These are phyloP conservation scores for Cordyceps fumosorosea DNA, from an alignment of 2,329 filamentous ascomycete genomes.

Conservation along the genomic window DNA sequence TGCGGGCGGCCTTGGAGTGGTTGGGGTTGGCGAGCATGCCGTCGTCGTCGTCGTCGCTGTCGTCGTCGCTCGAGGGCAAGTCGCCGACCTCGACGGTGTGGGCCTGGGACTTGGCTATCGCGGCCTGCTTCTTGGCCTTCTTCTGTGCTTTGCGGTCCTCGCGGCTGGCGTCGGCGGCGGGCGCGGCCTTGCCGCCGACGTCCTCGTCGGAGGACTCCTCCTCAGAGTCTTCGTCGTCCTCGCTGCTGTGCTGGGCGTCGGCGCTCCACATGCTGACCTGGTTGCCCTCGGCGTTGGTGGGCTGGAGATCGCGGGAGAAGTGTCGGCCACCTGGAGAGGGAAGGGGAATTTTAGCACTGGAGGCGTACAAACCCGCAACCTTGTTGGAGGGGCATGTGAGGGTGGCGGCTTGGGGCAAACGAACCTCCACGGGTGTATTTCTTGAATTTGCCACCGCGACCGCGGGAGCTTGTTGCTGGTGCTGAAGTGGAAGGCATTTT, in stretches of 20 bases:
- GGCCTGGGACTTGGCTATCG: slow-evolving; percentile 68
- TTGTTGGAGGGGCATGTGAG: neutral
- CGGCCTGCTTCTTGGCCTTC: slow-evolving; percentile 86
- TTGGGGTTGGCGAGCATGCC: slow-evolving; percentile 86
- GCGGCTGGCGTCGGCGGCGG: slow-evolving; percentile 45
- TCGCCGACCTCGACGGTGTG: slow-evolving; percentile 75
- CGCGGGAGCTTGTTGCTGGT: slow-evolving; percentile 52
- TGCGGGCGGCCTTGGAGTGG: slow-evolving; percentile 69
- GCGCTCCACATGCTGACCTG: slow-evolving; percentile 82
- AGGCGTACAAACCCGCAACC: neutral
- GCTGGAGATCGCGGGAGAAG: slow-evolving; percentile 86
- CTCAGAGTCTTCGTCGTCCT: slow-evolving; percentile 46
- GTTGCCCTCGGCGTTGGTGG: slow-evolving; percentile 83
- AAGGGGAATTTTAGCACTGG: slow-evolving; percentile 12
- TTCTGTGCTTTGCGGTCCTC: slow-evolving; percentile 83
- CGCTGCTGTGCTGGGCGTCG: slow-evolving; percentile 40
- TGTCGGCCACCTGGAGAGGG: slow-evolving; percentile 71
- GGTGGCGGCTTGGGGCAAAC: neutral
- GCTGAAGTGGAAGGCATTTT: slow-evolving; percentile 40
- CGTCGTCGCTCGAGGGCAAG: slow-evolving; percentile 65
- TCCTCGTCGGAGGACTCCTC: slow-evolving; percentile 48
- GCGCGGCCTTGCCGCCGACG: slow-evolving; percentile 38
- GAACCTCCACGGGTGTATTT: slow-evolving; percentile 87
- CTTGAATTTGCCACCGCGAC: slow-evolving; percentile 87
- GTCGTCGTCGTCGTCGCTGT: slow-evolving; percentile 41